These are phyloP conservation scores for Phlebiopsis gigantea DNA, from an alignment of 768 basidiomycete genomes.

Conservation along the genomic window DNA sequence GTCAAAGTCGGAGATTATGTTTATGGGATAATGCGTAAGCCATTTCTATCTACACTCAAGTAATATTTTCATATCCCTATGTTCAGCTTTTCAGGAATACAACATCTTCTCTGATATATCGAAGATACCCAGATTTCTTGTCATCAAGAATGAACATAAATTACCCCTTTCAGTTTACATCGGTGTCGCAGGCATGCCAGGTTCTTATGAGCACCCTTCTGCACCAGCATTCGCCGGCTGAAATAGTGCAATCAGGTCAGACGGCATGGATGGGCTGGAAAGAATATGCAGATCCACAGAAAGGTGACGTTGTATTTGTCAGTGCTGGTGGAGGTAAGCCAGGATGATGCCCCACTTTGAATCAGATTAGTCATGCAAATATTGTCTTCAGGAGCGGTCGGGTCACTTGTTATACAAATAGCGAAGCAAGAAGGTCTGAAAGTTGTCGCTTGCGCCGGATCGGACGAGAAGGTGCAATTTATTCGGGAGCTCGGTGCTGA, in stretches of 20 bases:
- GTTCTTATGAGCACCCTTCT: conserved; percentile 5
- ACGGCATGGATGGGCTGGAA: conserved; percentile 37
- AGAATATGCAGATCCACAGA: conserved; percentile 36
- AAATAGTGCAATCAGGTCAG: conserved; percentile 19
- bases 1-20: conserved; percentile 5
- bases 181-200: conserved; percentile 46
- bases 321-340: conserved; percentile 38
- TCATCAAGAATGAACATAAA: conserved; percentile 36
- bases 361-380: too few species aligned
- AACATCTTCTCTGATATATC: too few species aligned
- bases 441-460: conserved; percentile 68
- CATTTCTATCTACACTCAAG: too few species aligned
- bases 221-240: not conserved
- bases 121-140: too few species aligned
- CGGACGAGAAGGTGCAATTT: conserved; percentile 65
- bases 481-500: conserved; percentile 57
- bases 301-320: conserved; percentile 48
- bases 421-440: conserved; percentile 41
- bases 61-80: too few species aligned
- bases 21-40: conserved; percentile 18
- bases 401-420: conserved; percentile 49
- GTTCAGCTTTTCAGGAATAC: too few species aligned
- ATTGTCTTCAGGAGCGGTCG: conserved; percentile 47
- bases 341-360: too few species aligned
- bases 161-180: conserved; percentile 45